Base-by-base conservation (phyloP, 768 basidiomycete genomes). In the Boletales sp. region DNA sequence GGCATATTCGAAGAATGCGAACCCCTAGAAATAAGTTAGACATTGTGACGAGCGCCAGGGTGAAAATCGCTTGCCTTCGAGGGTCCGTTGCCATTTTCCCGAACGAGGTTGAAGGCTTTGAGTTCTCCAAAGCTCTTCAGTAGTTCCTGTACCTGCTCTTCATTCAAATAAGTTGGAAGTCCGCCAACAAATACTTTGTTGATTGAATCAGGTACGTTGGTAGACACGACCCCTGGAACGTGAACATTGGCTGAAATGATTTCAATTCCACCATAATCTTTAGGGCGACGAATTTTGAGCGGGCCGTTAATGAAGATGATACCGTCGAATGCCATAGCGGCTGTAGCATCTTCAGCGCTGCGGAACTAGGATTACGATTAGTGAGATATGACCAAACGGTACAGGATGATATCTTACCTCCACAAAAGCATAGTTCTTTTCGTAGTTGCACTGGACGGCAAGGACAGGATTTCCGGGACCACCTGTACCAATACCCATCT, bases 181-280 rank as follows among this genome's bases (percentile, higher is more conserved):
- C 94, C 95, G 38, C 97, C 97, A 52, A 99, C 88, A 62, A 98
- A 99, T 46, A 99, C 79, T 74, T 98, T 98, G 82, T 98, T 94
- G 70, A 90, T 88, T 21, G 94, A 94, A 68, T 99, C 97, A 17
- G 94, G 93, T 19, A 97, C 93, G 59, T 94, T 94, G 47, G 91
- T 93, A 6, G 91, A 94, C n/a, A 97, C 90, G 39, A 94, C 88
- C 47, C 94, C 94, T 30, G 93, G 93, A 47, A 97, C 90, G 64
- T 93, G 89, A 57, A 89, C 77, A 38, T 81, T 81, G 15, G 84
- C 79, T 15, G 76, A 67, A 21, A 77, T 67, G 57, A 87, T 80
- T 40, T 87, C 82, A 46, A 75, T 60, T 35, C 95, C 94, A 48
- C 90, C 86, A 62, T 97, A 99, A 64, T 99, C 97, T 68, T 97